Conservation (phyloP, 345 rosid genomes). For the Limnanthes douglasii region DNA sequence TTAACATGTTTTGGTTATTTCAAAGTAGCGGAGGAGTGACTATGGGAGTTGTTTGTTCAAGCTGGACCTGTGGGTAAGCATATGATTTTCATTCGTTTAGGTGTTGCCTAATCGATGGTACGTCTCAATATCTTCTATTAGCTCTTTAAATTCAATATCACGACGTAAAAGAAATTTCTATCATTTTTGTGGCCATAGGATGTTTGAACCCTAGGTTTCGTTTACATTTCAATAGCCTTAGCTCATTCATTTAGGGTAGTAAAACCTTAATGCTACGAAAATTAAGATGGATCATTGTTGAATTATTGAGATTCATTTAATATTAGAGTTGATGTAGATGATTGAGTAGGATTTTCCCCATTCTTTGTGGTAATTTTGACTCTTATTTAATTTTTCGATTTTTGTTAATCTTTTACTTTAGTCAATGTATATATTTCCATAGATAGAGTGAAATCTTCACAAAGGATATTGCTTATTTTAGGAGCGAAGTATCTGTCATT, state of each 20-base stretch:
- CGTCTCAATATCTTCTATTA: neutral
- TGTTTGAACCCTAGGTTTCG: neutral
- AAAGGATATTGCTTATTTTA: conserved; percentile 29
- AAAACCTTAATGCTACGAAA: too few species aligned
- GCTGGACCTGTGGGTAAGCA: conserved; percentile 93
- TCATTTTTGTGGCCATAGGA: neutral
- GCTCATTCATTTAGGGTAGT: too few species aligned
- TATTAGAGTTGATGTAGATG: neutral
- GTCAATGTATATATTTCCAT: conserved; percentile 94
- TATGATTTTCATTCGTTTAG: neutral
- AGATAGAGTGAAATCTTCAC: conserved; percentile 93
- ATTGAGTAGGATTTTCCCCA: neutral
- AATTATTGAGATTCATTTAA: neutral
- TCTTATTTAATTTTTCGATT: neutral
- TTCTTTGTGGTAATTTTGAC: neutral
- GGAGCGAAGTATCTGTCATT: neutral
- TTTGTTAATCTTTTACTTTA: conserved; percentile 9
- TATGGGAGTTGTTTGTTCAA: conserved; percentile 95
- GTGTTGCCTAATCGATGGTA: neutral
- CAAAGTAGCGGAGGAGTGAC: conserved; percentile 70
- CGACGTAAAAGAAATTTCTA: neutral
- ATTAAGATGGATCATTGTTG: neutral
- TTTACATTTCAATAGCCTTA: too few species aligned
- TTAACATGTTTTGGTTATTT: neutral
- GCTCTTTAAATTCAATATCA: too few species aligned